Evolutionary conservation across 371 early-diverging fungal genomes (phyloP).

Genomic region (Lichtheimia ramosa): DNA sequence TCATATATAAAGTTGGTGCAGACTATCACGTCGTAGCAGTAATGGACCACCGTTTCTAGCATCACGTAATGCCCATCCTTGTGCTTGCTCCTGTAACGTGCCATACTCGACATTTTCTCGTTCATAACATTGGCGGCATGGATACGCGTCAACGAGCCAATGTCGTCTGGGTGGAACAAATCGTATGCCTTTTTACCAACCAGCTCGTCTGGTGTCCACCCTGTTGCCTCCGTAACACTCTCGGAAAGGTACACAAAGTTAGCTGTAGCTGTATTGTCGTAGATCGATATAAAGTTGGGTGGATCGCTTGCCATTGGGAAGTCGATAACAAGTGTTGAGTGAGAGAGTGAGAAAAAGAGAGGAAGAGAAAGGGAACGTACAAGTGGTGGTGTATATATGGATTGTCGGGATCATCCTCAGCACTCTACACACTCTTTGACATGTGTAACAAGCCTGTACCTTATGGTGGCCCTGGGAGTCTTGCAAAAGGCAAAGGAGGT

Average conservation of each 20-base stretch:
- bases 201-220: slow-evolving; percentile 54
- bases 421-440: no score
- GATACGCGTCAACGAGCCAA: slow-evolving; percentile 25
- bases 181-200: slow-evolving; percentile 44
- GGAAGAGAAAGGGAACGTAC: background rate
- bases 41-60: slow-evolving; percentile 32
- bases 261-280: slow-evolving; percentile 53
- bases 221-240: slow-evolving; percentile 47
- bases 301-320: slow-evolving; percentile 1
- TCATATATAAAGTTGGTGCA: slow-evolving; percentile 25
- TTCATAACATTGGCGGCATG: slow-evolving; percentile 47
- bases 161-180: slow-evolving; percentile 48
- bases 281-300: slow-evolving; percentile 53
- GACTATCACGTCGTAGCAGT: slow-evolving; percentile 37
- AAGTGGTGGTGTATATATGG: no score
- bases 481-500: no score
- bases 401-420: no score
- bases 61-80: slow-evolving; percentile 36
- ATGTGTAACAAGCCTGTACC: no score
- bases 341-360: background rate
- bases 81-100: slow-evolving; percentile 29
- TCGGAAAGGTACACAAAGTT: slow-evolving; percentile 51
- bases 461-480: no score
- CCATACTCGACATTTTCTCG: slow-evolving; percentile 42
- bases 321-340: background rate